Evolutionary conservation across 129 eudicot genomes (phyloP).

Genomic region (Artemisia tridentata): DNA sequence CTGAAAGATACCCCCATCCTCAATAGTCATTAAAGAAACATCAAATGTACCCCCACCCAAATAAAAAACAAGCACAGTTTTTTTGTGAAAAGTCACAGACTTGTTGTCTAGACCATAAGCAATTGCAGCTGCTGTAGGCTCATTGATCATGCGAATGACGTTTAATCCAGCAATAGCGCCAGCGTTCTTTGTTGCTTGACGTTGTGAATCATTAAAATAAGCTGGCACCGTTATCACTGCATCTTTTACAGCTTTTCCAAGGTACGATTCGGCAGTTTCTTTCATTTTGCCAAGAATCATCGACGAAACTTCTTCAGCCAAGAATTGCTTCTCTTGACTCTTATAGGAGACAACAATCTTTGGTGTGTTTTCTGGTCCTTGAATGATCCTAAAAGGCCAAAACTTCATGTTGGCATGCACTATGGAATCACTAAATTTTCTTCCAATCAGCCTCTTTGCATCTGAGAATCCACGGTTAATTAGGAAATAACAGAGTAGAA

Average conservation of each 20-base stretch:
- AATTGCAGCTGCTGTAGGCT: slow-evolving; percentile 25
- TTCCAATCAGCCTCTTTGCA: slow-evolving; percentile 30
- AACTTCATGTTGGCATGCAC: slow-evolving; percentile 9
- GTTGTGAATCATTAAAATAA: slow-evolving; percentile 20
- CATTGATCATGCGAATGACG: slow-evolving; percentile 7
- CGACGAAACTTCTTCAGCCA: slow-evolving; percentile 20
- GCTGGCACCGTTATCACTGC: slow-evolving; percentile 19
- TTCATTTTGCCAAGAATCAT: slow-evolving; percentile 24
- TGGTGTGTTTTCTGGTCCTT: slow-evolving; percentile 14
- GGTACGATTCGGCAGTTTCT: slow-evolving; percentile 17
- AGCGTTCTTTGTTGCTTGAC: slow-evolving; percentile 19
- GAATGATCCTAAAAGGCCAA: slow-evolving; percentile 21
- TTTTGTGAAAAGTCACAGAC: background rate
- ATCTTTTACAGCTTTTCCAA: slow-evolving; percentile 7
- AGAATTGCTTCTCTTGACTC: slow-evolving; percentile 17
- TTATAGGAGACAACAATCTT: slow-evolving; percentile 17
- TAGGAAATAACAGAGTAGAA: background rate
- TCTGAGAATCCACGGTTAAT: background rate
- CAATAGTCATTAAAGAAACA: slow-evolving; percentile 14
- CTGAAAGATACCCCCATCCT: background rate
- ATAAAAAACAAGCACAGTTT: background rate
- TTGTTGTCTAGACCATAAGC: slow-evolving; percentile 22
- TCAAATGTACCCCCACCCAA: slow-evolving; percentile 19
- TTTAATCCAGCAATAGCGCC: slow-evolving; percentile 20
- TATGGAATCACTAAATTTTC: slow-evolving; percentile 4